These are phyloP conservation scores for Musa itinerans DNA, from an alignment of 176 grass and related monocot genomes.

Conservation along the genomic window DNA sequence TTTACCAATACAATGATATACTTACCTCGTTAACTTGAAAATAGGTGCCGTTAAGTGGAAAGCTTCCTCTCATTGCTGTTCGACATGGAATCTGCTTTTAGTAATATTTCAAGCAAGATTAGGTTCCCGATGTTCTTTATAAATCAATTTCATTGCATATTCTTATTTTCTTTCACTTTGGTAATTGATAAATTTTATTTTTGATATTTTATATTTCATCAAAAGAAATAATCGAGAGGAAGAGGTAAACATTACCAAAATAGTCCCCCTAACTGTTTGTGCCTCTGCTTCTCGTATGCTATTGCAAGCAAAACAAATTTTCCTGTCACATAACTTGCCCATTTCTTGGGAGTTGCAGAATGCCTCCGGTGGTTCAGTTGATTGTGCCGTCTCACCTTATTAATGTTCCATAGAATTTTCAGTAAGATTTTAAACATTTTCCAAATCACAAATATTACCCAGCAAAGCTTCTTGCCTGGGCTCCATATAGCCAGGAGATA, in stretches of 20 bases:
- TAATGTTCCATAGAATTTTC: constrained; percentile 16
- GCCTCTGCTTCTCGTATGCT: constrained; percentile 41
- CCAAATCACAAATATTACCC: constrained; percentile 2
- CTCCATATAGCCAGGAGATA: constrained; percentile 73
- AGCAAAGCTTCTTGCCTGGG: constrained; percentile 44
- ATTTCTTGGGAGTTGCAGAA: constrained; percentile 31
- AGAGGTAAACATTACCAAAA: constrained; percentile 51
- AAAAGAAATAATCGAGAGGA: neutral
- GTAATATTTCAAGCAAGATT: neutral
- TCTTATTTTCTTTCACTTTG: neutral
- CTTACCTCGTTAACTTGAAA: constrained; percentile 98
- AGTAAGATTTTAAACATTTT: constrained; percentile 4
- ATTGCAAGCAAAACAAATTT: constrained; percentile 37
- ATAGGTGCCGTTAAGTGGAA: constrained; percentile 96
- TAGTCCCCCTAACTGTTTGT: constrained; percentile 64
- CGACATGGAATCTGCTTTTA: constrained; percentile 76
- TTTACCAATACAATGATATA: constrained; percentile 1
- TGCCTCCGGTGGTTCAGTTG: constrained; percentile 29
- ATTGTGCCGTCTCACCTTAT: constrained; percentile 54
- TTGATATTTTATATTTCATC: neutral
- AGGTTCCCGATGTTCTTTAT: neutral
- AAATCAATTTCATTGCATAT: neutral
- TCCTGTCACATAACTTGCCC: constrained; percentile 40
- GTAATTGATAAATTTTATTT: neutral
- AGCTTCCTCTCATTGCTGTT: constrained; percentile 93